phyloP scores from a whole-genome alignment of 2,329 filamentous ascomycete genomes.

The Cryphonectria naterciae region DNA sequence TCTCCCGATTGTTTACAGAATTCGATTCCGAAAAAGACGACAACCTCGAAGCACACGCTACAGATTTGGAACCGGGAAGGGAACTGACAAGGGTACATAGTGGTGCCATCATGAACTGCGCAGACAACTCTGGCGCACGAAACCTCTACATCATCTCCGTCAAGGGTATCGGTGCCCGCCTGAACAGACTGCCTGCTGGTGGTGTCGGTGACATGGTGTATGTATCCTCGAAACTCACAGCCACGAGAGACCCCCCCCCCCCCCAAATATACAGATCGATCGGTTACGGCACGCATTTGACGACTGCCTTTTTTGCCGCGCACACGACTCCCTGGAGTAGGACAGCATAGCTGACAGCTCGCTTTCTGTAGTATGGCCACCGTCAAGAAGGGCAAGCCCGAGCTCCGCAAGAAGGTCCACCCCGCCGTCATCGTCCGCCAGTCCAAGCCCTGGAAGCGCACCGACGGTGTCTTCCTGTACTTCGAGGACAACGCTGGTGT shows the following conservation, averaged over 20 bases:
- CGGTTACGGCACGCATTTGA: background rate
- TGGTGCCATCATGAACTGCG: slow-evolving; percentile 99
- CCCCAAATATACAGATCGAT: background rate
- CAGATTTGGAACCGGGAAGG: slow-evolving; percentile 13
- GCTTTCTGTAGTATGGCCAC: slow-evolving; percentile 74
- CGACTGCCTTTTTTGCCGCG: background rate
- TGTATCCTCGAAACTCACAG: slow-evolving; percentile 20
- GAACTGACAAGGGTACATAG: slow-evolving; percentile 50
- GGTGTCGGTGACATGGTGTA: slow-evolving; percentile 98
- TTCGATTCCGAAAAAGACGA: slow-evolving; percentile 19
- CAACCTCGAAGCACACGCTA: slow-evolving; percentile 19
- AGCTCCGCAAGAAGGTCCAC: slow-evolving; percentile 99
- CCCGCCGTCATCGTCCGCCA: slow-evolving; percentile 98
- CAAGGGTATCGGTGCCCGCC: slow-evolving; percentile 95
- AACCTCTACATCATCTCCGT: slow-evolving; percentile 99
- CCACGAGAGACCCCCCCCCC: background rate
- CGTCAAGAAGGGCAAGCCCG: slow-evolving; percentile 99
- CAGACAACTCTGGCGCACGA: slow-evolving; percentile 97
- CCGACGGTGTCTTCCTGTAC: slow-evolving; percentile 98
- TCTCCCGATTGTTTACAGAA: slow-evolving; percentile 31
- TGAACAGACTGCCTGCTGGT: slow-evolving; percentile 95
- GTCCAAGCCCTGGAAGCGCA: slow-evolving; percentile 99
- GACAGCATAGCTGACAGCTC: slow-evolving; percentile 14
- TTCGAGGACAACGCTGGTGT: slow-evolving; percentile 99
- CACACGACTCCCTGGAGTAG: background rate